Percentiles rank a stretch among this genome's conserved stretches.
phyloP scores from a whole-genome alignment of 2,329 filamentous ascomycete genomes.

The Xylaria sp. region DNA sequence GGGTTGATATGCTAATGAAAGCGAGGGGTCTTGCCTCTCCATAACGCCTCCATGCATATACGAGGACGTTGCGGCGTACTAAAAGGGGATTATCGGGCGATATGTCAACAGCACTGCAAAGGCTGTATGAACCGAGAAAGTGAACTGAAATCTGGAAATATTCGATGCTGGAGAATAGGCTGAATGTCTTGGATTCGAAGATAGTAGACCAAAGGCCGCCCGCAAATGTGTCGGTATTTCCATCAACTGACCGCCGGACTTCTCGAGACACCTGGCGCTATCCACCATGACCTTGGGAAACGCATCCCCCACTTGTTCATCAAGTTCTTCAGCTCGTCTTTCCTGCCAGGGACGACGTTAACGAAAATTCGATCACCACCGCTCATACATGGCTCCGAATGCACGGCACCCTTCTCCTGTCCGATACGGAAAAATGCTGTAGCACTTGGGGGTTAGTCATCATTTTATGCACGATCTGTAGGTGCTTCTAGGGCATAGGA shows the following conservation, averaged over 20 bases:
- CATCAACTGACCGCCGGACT: conserved; percentile 15
- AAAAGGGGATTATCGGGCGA: background rate
- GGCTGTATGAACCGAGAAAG: background rate
- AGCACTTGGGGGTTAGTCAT: background rate
- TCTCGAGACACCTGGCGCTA: conserved; percentile 35
- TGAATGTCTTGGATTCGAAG: background rate
- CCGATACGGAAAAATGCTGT: conserved; percentile 55
- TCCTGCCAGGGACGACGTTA: conserved; percentile 52
- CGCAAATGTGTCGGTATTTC: conserved; percentile 12
- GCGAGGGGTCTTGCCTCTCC: too few relatives aligned
- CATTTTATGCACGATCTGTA: background rate
- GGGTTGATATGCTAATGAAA: background rate
- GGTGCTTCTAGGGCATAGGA: background rate
- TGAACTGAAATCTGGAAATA: background rate
- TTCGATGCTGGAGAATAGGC: too few relatives aligned
- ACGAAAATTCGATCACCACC: conserved; percentile 50
- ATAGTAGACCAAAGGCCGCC: background rate
- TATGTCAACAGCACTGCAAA: background rate
- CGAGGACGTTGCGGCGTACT: background rate
- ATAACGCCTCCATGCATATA: background rate
- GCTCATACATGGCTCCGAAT: conserved; percentile 55
- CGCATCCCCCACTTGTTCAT: conserved; percentile 53
- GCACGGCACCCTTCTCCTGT: conserved; percentile 53
- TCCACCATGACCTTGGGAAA: conserved; percentile 52
- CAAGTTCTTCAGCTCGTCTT: conserved; percentile 49